These are phyloP conservation scores for Pontederia paniculata DNA, from an alignment of 176 grass and related monocot genomes.

Conservation along the genomic window DNA sequence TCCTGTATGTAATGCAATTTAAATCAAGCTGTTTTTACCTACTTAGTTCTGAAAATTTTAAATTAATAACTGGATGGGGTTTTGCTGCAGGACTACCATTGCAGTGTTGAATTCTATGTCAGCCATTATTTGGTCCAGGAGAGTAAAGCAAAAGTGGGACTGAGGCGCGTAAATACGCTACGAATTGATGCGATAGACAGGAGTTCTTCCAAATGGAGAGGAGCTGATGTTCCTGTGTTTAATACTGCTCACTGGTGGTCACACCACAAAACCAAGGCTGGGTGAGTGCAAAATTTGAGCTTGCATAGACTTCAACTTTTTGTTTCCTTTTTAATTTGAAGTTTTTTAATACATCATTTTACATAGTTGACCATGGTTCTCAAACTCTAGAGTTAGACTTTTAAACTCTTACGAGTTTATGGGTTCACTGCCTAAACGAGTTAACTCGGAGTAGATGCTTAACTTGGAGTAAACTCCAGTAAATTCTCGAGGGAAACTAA, in stretches of 20 bases:
- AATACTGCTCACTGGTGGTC: conserved; percentile 99
- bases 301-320: conserved; percentile 3
- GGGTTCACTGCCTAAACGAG: too few species aligned
- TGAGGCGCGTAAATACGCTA: conserved; percentile 48
- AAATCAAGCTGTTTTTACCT: conserved; percentile 2
- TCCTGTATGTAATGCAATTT: conserved; percentile 27
- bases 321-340: background rate
- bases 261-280: conserved; percentile 87
- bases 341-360: too few species aligned
- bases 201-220: conserved; percentile 66
- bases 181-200: conserved; percentile 62
- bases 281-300: conserved; percentile 29
- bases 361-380: too few species aligned
- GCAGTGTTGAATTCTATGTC: conserved; percentile 78
- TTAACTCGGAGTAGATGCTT: too few species aligned
- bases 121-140: conserved; percentile 91
- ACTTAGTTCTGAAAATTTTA: conserved; percentile 10
- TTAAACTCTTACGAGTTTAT: too few species aligned
- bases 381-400: too few species aligned
- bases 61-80: conserved; percentile 9
- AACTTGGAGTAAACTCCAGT: too few species aligned
- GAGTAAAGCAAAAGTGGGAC: conserved; percentile 55
- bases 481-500: too few species aligned
- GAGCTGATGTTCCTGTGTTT: conserved; percentile 73
- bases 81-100: conserved; percentile 64